Percentiles rank a stretch among this genome's conserved stretches.
Evolutionary conservation across 176 grass and related monocot genomes (phyloP).

Genomic region (Paspalum notatum): DNA sequence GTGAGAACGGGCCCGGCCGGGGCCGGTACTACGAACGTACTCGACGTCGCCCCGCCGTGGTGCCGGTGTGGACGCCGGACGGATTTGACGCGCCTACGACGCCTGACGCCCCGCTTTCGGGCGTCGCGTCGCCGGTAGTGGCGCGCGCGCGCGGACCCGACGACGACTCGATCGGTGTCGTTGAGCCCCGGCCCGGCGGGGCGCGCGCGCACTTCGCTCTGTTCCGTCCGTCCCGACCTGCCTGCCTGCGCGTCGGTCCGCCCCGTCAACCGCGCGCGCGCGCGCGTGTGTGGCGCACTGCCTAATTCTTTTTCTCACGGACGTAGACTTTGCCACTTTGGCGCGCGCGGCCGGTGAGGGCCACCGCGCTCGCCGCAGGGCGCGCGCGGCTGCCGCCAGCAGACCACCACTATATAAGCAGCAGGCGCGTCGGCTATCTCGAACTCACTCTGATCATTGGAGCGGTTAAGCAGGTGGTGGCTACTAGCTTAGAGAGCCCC

Average conservation of each 20-base stretch:
- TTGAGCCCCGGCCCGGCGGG: no score
- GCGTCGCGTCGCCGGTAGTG: neutral
- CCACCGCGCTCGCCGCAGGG: neutral
- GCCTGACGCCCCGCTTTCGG: neutral
- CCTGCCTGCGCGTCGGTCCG: no score
- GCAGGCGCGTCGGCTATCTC: neutral
- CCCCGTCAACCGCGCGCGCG: no score
- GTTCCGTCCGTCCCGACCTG: neutral
- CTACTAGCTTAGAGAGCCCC: neutral
- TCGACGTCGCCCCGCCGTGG: neutral
- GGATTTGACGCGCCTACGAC: neutral
- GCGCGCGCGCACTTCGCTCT: neutral
- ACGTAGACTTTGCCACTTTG: neutral
- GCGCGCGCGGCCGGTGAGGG: neutral
- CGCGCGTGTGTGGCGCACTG: slow-evolving; percentile 11
- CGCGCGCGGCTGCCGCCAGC: neutral
- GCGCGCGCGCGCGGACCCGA: neutral
- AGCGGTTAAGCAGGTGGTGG: neutral
- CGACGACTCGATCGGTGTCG: no score
- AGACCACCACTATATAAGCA: slow-evolving; percentile 19
- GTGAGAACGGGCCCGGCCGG: neutral
- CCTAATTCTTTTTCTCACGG: slow-evolving; percentile 11
- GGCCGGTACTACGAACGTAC: neutral
- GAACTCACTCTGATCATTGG: neutral
- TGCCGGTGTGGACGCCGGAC: neutral